Evolutionary conservation across 2,329 filamentous ascomycete species (phyloP).

Genomic region (Colletotrichum horii): DNA sequence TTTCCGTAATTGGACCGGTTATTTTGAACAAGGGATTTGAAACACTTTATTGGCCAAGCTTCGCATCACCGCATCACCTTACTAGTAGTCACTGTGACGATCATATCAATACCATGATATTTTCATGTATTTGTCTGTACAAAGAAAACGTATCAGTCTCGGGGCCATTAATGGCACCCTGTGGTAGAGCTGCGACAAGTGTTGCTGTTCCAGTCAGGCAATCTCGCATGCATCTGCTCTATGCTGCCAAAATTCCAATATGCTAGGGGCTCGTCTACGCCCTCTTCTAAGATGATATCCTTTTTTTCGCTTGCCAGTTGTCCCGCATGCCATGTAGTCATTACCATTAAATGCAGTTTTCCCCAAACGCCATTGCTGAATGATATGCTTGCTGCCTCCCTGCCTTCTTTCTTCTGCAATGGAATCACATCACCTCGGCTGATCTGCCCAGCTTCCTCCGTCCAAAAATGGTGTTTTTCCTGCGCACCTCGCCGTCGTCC

Average conservation of each 20-base stretch:
- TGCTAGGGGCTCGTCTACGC: not conserved
- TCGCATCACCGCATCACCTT: not conserved
- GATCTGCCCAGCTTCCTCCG: slow-evolving; percentile 38
- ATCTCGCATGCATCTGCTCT: not conserved
- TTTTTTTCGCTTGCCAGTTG: slow-evolving; percentile 9
- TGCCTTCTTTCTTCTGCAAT: not conserved
- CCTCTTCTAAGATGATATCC: slow-evolving; percentile 4
- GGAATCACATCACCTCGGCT: slow-evolving; percentile 10
- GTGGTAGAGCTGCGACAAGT: slow-evolving; percentile 1
- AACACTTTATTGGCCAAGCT: not conserved
- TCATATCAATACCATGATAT: not conserved
- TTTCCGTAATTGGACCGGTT: not conserved
- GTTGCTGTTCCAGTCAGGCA: not conserved
- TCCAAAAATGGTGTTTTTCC: slow-evolving; percentile 53
- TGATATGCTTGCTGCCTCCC: slow-evolving; percentile 8
- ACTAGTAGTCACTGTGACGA: not conserved
- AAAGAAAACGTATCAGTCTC: slow-evolving; percentile 2
- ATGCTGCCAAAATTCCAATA: not conserved
- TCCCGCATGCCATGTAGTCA: slow-evolving; percentile 20
- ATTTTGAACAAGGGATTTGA: not conserved
- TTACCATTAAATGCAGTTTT: slow-evolving; percentile 25
- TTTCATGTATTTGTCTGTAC: not conserved
- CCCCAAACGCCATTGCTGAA: slow-evolving; percentile 20
- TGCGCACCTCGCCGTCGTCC: slow-evolving; percentile 37
- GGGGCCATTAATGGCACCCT: not conserved